Evolutionary conservation across 106 monocot species (phyloP).

Genomic region (Platanthera guangdongensis): DNA sequence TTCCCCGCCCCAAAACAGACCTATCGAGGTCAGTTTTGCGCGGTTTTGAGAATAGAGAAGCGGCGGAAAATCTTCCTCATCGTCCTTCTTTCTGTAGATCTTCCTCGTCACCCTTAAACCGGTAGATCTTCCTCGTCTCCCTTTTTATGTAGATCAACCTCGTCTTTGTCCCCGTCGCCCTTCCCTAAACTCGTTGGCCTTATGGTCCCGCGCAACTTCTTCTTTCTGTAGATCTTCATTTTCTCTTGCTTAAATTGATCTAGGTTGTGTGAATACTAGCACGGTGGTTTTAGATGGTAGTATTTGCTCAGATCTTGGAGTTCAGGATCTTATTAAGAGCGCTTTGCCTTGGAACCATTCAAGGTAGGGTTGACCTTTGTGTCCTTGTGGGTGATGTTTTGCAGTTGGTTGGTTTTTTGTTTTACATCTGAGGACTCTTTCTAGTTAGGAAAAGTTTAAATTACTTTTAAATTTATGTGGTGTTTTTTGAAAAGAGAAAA

Average conservation of each 20-base stretch:
- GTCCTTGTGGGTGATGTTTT: not conserved
- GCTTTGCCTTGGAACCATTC: not conserved
- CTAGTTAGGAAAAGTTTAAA: not conserved
- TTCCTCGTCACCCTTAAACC: too few species aligned
- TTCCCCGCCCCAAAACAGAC: too few species aligned
- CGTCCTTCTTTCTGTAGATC: too few species aligned
- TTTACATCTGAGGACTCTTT: not conserved
- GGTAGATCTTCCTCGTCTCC: too few species aligned
- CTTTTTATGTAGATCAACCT: too few species aligned
- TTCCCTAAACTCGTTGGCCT: too few species aligned
- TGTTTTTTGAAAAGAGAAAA: too few species aligned
- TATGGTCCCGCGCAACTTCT: not conserved
- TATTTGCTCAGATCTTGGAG: not conserved
- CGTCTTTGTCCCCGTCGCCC: too few species aligned
- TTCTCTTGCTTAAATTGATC: not conserved
- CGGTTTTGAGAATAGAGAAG: too few species aligned
- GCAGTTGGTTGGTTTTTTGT: not conserved
- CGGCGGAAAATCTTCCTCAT: too few species aligned
- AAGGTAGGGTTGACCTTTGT: not conserved
- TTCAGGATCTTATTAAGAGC: not conserved
- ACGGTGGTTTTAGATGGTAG: not conserved
- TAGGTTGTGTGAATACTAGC: not conserved
- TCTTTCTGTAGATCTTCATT: slow-evolving; percentile 5
- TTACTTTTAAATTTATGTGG: not conserved
- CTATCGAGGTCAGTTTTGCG: too few species aligned